Conservation (phyloP, 2,329 filamentous ascomycete species). For the Claviceps capensis region DNA sequence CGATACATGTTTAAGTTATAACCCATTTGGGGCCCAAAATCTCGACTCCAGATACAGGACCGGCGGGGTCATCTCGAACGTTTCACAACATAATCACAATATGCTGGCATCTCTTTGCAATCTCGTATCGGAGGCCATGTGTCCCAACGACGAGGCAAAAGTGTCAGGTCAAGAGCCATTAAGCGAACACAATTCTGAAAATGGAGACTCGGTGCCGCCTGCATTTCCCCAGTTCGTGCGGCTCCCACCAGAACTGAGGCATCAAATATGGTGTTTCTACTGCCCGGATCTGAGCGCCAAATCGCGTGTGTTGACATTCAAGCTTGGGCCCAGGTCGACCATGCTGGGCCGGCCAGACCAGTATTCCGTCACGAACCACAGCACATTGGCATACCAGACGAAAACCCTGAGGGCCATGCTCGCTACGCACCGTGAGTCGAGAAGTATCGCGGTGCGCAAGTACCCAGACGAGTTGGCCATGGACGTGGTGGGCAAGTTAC, state of each 20-base stretch:
- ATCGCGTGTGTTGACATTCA: background rate
- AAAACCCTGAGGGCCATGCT: slow-evolving; percentile 16
- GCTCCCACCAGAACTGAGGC: too few relatives aligned
- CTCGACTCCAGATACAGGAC: too few relatives aligned
- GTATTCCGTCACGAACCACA: slow-evolving; percentile 10
- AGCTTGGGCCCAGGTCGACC: slow-evolving; percentile 1
- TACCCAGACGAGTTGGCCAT: slow-evolving; percentile 15
- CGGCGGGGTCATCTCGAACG: too few relatives aligned
- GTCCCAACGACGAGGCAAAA: slow-evolving; percentile 4
- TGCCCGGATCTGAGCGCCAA: too few relatives aligned
- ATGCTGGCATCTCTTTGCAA: too few relatives aligned
- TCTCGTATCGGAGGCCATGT: too few relatives aligned
- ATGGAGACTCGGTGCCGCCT: background rate
- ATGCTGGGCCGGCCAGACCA: slow-evolving; percentile 4
- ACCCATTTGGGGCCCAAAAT: too few relatives aligned
- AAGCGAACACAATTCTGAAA: background rate
- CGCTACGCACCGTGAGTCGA: slow-evolving; percentile 22
- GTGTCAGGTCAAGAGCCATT: slow-evolving; percentile 2
- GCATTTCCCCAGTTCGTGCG: background rate
- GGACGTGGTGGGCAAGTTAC: too few relatives aligned
- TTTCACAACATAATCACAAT: too few relatives aligned
- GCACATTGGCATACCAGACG: slow-evolving; percentile 16
- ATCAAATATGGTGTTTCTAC: too few relatives aligned
- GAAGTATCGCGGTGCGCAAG: slow-evolving; percentile 15
- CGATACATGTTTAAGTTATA: too few relatives aligned